Conservation (phyloP, 176 grass and related monocot genomes). For the Aegilops longissima region DNA sequence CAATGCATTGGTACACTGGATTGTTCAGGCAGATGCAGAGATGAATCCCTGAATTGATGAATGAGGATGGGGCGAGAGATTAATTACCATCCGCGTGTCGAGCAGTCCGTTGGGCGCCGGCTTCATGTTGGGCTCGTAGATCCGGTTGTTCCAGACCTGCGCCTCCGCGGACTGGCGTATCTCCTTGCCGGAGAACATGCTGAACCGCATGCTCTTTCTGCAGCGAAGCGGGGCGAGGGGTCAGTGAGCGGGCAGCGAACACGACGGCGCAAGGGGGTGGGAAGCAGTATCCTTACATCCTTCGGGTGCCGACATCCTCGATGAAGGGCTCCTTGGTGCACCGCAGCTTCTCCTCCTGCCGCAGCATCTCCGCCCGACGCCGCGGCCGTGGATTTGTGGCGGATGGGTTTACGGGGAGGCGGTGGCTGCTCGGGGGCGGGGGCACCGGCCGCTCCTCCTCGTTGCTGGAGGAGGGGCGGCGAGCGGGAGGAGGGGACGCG, state of each 20-base stretch:
- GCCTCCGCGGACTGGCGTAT: slow-evolving; percentile 63
- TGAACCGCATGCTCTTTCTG: slow-evolving; percentile 91
- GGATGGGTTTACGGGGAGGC: too few species aligned
- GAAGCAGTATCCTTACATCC: slow-evolving; percentile 50
- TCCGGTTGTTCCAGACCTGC: slow-evolving; percentile 67
- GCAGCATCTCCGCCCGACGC: slow-evolving; percentile 35
- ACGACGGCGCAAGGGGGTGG: not conserved
- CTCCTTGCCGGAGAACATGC: slow-evolving; percentile 66
- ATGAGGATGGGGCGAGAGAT: not conserved
- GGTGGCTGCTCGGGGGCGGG: too few species aligned
- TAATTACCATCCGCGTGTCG: slow-evolving; percentile 73
- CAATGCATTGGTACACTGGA: not conserved
- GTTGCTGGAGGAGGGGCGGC: too few species aligned
- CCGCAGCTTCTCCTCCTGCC: slow-evolving; percentile 66
- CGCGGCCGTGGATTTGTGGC: not conserved
- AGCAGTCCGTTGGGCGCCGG: slow-evolving; percentile 63
- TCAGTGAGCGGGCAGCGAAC: not conserved
- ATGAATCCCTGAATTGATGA: too few species aligned
- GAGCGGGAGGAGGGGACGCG: too few species aligned
- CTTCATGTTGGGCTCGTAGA: slow-evolving; percentile 44
- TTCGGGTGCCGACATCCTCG: slow-evolving; percentile 58
- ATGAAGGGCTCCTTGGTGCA: slow-evolving; percentile 94
- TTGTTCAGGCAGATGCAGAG: not conserved
- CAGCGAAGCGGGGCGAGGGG: not conserved
- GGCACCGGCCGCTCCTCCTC: too few species aligned